A percentile compares a stretch with the other conserved stretches of the same genome.
These are phyloP conservation scores for Debaryomyces tyrocola DNA, from an alignment of 805 yeast species.

Conservation along the genomic window DNA sequence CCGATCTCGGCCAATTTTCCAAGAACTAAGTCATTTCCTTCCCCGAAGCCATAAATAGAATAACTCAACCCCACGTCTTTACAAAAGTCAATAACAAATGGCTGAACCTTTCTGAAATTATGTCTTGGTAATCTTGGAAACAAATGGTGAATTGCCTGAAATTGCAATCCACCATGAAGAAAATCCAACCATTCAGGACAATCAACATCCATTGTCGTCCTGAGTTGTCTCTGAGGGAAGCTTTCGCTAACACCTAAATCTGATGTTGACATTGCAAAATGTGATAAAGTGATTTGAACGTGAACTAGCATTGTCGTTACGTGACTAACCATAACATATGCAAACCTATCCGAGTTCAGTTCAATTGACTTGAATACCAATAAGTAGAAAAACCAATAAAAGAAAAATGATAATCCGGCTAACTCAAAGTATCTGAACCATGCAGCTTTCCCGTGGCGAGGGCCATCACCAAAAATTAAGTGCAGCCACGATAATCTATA, in stretches of 20 bases:
- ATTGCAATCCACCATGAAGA: slow-evolving; percentile 89
- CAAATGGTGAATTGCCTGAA: slow-evolving; percentile 87
- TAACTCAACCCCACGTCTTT: slow-evolving; percentile 73
- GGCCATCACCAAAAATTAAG: slow-evolving; percentile 73
- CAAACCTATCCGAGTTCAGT: slow-evolving; percentile 52
- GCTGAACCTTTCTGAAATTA: slow-evolving; percentile 75
- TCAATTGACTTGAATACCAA: slow-evolving; percentile 53
- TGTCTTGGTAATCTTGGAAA: slow-evolving; percentile 90
- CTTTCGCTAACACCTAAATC: slow-evolving; percentile 81
- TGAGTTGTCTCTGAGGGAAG: slow-evolving; percentile 73
- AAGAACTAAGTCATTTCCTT: slow-evolving; percentile 74
- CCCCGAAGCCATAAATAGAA: slow-evolving; percentile 79
- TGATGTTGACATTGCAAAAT: slow-evolving; percentile 91
- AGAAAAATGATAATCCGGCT: slow-evolving; percentile 65
- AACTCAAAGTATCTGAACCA: slow-evolving; percentile 83
- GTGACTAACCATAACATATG: slow-evolving; percentile 71
- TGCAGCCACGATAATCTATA: slow-evolving; percentile 82
- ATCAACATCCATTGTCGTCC: slow-evolving; percentile 94
- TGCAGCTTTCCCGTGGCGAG: slow-evolving; percentile 77
- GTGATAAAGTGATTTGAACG: slow-evolving; percentile 86
- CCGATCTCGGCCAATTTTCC: slow-evolving; percentile 71
- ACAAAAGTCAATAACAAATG: slow-evolving; percentile 71
- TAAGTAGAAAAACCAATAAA: slow-evolving; percentile 79
- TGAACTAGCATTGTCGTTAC: slow-evolving; percentile 88
- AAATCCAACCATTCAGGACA: slow-evolving; percentile 93